phyloP scores from a whole-genome alignment of 371 early-diverging fungal species.

The Catenaria anguillulae region DNA sequence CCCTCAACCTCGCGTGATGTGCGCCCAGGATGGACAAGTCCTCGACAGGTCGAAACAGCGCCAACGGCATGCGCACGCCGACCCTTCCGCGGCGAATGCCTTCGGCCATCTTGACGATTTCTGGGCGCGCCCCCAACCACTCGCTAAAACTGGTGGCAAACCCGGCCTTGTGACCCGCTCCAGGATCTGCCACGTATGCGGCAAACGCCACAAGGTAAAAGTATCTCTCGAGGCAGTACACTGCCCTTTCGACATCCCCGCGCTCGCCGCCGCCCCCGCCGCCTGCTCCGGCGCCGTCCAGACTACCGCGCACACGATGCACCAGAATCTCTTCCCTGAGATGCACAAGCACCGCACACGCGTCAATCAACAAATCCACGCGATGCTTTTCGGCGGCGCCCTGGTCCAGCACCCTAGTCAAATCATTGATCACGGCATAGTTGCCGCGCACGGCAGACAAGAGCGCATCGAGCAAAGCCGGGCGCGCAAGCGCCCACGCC shows the following conservation, averaged over 20 bases:
- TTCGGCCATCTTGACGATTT: constrained; percentile 43
- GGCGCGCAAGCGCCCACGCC: constrained; percentile 42
- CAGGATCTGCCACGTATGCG: constrained; percentile 34
- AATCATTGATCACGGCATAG: constrained; percentile 34
- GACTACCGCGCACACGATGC: constrained; percentile 39
- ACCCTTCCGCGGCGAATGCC: constrained; percentile 21
- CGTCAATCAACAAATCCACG: constrained; percentile 41
- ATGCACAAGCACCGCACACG: constrained; percentile 45
- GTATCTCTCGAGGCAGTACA: constrained; percentile 46
- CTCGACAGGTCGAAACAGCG: constrained; percentile 51
- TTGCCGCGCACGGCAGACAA: constrained; percentile 48
- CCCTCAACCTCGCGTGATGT: constrained; percentile 6
- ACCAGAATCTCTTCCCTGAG: constrained; percentile 45
- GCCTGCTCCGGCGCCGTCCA: constrained; percentile 9
- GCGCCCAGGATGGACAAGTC: constrained; percentile 32
- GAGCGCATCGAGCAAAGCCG: constrained; percentile 35
- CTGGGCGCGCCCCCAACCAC: constrained; percentile 40
- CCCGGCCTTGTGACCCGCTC: constrained; percentile 18
- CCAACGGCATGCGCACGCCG: constrained; percentile 13
- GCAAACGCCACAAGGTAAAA: constrained; percentile 46
- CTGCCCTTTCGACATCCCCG: constrained; percentile 21
- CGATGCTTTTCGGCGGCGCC: constrained; percentile 35
- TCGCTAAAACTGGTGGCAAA: constrained; percentile 30
- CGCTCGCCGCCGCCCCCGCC: background rate
- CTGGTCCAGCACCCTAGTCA: constrained; percentile 34